phyloP scores from a whole-genome alignment of 2,329 filamentous ascomycete genomes.

The Colletotrichum spaethianum region DNA sequence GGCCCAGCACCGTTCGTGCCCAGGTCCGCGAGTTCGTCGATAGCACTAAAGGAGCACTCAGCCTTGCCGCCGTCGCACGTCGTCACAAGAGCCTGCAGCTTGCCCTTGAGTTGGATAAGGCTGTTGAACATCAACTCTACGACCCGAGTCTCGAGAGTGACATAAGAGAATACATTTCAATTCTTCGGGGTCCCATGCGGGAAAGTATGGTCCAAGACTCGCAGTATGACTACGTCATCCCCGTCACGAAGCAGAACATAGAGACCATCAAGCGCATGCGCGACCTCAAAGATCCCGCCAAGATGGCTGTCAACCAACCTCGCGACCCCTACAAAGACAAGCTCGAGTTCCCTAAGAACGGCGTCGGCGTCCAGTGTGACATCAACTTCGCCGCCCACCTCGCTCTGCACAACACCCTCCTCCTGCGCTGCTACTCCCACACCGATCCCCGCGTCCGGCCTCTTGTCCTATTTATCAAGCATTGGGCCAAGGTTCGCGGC shows the following conservation, averaged over 20 bases:
- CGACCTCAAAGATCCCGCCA: slow-evolving; percentile 64
- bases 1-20: slow-evolving; percentile 59
- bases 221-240: slow-evolving; percentile 53
- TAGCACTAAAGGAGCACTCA: slow-evolving; percentile 42
- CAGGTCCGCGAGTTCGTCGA: slow-evolving; percentile 34
- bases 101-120: slow-evolving; percentile 68
- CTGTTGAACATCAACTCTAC: slow-evolving; percentile 65
- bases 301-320: slow-evolving; percentile 64
- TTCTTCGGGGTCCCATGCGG: slow-evolving; percentile 60
- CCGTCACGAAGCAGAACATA: slow-evolving; percentile 51
- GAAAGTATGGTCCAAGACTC: slow-evolving; percentile 41
- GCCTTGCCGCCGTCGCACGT: slow-evolving; percentile 59
- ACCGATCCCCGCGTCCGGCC: slow-evolving; percentile 83
- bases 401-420: slow-evolving; percentile 85
- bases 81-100: slow-evolving; percentile 71
- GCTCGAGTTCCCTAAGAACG: slow-evolving; percentile 83
- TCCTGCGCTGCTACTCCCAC: slow-evolving; percentile 86
- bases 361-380: slow-evolving; percentile 88
- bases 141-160: slow-evolving; percentile 49
- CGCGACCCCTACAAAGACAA: slow-evolving; percentile 69
- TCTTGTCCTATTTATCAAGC: slow-evolving; percentile 88
- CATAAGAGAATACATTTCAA: slow-evolving; percentile 64
- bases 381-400: slow-evolving; percentile 92
- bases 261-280: slow-evolving; percentile 60
- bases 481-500: slow-evolving; percentile 88